Percentiles rank a stretch among this genome's conserved stretches.
Evolutionary conservation across 208 protist genomes (phyloP).

Genomic region (Trypanosoma mega): DNA sequence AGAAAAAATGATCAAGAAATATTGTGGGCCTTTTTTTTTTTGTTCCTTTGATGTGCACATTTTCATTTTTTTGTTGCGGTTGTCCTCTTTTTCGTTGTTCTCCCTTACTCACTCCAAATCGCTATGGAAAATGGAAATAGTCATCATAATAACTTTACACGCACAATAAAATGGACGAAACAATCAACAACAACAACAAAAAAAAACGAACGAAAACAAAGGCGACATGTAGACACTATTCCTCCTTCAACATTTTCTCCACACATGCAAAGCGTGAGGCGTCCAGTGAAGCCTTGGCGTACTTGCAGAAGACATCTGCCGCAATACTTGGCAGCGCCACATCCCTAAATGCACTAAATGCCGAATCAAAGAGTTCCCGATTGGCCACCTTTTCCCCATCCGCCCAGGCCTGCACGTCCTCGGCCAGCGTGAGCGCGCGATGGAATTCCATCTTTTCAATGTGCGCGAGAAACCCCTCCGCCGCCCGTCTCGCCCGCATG

Average conservation of each 20-base stretch:
- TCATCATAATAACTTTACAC: too few relatives aligned
- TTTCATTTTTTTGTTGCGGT: background rate
- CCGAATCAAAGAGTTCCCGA: conserved; percentile 37
- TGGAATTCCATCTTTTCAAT: conserved; percentile 68
- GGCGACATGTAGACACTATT: background rate
- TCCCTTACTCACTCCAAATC: too few relatives aligned
- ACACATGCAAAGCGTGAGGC: conserved; percentile 77
- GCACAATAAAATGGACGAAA: too few relatives aligned
- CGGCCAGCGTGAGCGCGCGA: conserved; percentile 57
- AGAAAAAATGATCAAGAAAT: conserved; percentile 8
- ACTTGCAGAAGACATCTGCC: conserved; percentile 63
- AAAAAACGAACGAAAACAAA: conserved; percentile 10
- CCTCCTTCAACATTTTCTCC: conserved; percentile 73
- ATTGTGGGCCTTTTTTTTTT: conserved; percentile 14
- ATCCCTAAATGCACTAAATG: conserved; percentile 56
- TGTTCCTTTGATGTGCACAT: background rate
- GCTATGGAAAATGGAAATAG: too few relatives aligned
- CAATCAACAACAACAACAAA: background rate
- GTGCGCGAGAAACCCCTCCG: conserved; percentile 46
- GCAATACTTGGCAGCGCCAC: conserved; percentile 65
- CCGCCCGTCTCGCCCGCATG: conserved; percentile 38
- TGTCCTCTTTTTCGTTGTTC: too few relatives aligned
- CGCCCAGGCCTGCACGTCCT: conserved; percentile 45
- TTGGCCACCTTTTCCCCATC: conserved; percentile 37
- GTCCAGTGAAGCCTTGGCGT: conserved; percentile 60